A percentile compares a stretch with the other conserved stretches of the same genome.
These are phyloP conservation scores for Penicillium sp. DNA, from an alignment of 2,329 filamentous ascomycete genomes.

Conservation along the genomic window DNA sequence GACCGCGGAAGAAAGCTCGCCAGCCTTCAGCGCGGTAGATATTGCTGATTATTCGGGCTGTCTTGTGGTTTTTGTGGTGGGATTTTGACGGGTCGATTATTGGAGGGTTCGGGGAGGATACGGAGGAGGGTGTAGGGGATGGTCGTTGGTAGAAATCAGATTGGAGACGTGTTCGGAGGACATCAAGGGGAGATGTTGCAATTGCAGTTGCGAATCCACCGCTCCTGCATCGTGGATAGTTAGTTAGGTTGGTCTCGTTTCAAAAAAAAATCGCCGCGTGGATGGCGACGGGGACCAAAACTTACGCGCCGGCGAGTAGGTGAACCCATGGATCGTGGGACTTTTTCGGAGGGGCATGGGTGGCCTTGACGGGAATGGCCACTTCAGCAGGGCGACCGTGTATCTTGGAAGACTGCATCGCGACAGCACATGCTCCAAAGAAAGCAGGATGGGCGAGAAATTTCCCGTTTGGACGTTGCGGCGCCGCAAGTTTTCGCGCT, in stretches of 20 bases:
- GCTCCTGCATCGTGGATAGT: constrained; percentile 19
- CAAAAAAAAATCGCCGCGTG: constrained; percentile 1
- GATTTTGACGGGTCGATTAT: background rate
- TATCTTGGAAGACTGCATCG: constrained; percentile 23
- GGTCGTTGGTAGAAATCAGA: constrained; percentile 87
- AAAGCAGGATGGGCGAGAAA: constrained; percentile 11
- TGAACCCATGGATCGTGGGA: constrained; percentile 33
- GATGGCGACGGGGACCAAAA: constrained; percentile 11
- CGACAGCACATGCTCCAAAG: constrained; percentile 16
- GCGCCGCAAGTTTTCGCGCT: constrained; percentile 19
- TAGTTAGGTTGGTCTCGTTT: background rate
- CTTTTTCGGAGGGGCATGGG: constrained; percentile 15
- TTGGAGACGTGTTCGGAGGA: constrained; percentile 96
- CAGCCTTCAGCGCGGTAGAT: constrained; percentile 44
- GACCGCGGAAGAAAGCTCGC: constrained; percentile 42
- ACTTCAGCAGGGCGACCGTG: constrained; percentile 19
- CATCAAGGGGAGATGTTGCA: constrained; percentile 91
- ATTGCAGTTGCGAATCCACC: constrained; percentile 89
- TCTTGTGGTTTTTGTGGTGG: constrained; percentile 31
- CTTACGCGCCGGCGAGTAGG: constrained; percentile 41
- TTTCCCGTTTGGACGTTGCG: constrained; percentile 18
- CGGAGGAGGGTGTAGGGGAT: constrained; percentile 58
- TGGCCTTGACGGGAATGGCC: constrained; percentile 11
- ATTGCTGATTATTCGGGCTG: constrained; percentile 39
- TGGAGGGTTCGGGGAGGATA: constrained; percentile 53